Evolutionary conservation across 768 basidiomycete species (phyloP).

Genomic region (Boletus insuetus): DNA sequence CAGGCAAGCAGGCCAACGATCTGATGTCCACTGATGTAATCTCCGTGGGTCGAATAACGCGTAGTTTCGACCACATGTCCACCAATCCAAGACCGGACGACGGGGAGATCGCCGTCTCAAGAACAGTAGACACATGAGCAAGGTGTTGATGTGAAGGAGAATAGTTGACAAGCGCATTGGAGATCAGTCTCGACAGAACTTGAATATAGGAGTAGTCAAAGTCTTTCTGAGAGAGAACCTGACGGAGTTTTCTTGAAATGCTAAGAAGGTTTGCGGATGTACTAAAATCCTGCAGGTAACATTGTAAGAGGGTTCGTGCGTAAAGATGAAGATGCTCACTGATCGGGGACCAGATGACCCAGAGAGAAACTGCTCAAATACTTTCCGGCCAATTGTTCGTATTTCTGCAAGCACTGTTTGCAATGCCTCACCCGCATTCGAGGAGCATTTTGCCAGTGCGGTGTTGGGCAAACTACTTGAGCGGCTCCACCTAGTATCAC

Average conservation of each 20-base stretch:
- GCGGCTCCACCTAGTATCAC: slow-evolving; percentile 7
- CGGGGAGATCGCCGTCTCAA: slow-evolving; percentile 52
- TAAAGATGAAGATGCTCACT: slow-evolving; percentile 24
- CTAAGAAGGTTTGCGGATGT: slow-evolving; percentile 37
- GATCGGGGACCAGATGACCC: background rate
- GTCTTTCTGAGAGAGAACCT: slow-evolving; percentile 33
- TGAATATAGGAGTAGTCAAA: slow-evolving; percentile 70
- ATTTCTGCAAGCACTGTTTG: slow-evolving; percentile 23
- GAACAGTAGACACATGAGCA: slow-evolving; percentile 28
- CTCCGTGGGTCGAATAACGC: slow-evolving; percentile 12
- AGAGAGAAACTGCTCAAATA: slow-evolving; percentile 22
- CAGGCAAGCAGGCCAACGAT: slow-evolving; percentile 8
- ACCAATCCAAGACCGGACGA: slow-evolving; percentile 71
- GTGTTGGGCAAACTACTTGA: background rate
- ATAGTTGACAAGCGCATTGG: slow-evolving; percentile 37
- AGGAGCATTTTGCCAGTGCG: slow-evolving; percentile 5
- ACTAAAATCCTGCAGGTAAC: slow-evolving; percentile 30
- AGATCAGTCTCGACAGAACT: slow-evolving; percentile 55
- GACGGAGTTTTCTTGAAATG: slow-evolving; percentile 43
- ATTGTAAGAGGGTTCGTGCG: background rate
- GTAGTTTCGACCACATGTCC: slow-evolving; percentile 65
- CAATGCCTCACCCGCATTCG: slow-evolving; percentile 17
- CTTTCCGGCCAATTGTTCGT: slow-evolving; percentile 10
- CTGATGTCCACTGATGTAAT: slow-evolving; percentile 20
- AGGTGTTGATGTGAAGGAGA: slow-evolving; percentile 36